These are phyloP conservation scores for Agroathelia rolfsii DNA, from an alignment of 1,284 basidiomycete species.

Conservation along the genomic window DNA sequence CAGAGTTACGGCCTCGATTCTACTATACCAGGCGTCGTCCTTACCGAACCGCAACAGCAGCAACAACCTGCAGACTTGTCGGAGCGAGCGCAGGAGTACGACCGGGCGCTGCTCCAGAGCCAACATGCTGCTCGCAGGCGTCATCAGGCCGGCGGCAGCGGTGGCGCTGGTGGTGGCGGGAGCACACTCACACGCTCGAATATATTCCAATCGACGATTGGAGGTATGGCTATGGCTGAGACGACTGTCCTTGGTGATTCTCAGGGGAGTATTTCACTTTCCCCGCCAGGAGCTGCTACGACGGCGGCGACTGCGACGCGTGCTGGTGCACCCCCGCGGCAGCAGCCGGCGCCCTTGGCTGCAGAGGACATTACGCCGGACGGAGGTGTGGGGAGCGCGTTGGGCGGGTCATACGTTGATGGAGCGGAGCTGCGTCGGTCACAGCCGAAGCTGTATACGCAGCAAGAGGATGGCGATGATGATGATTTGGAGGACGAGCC, in stretches of 20 bases:
- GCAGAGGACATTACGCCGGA: constrained; percentile 39
- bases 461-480: constrained; percentile 46
- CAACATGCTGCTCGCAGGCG: constrained; percentile 46
- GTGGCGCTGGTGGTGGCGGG: constrained; percentile 22
- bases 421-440: constrained; percentile 33
- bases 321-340: constrained; percentile 10
- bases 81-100: constrained; percentile 63
- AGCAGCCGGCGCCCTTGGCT: constrained; percentile 12
- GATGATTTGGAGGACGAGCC: constrained; percentile 50
- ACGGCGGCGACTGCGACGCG: constrained; percentile 8
- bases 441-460: constrained; percentile 26
- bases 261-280: constrained; percentile 38
- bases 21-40: constrained; percentile 20
- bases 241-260: constrained; percentile 67
- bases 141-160: constrained; percentile 23
- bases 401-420: constrained; percentile 70
- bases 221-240: constrained; percentile 44
- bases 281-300: too few relatives aligned
- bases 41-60: constrained; percentile 24
- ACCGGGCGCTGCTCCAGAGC: constrained; percentile 63
- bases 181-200: constrained; percentile 29
- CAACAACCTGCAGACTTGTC: too few relatives aligned
- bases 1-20: constrained; percentile 18
- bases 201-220: constrained; percentile 28
- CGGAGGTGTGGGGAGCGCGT: constrained; percentile 45